Conservation (phyloP, 441 rosid species). For the Arabidopsis lyrata region DNA sequence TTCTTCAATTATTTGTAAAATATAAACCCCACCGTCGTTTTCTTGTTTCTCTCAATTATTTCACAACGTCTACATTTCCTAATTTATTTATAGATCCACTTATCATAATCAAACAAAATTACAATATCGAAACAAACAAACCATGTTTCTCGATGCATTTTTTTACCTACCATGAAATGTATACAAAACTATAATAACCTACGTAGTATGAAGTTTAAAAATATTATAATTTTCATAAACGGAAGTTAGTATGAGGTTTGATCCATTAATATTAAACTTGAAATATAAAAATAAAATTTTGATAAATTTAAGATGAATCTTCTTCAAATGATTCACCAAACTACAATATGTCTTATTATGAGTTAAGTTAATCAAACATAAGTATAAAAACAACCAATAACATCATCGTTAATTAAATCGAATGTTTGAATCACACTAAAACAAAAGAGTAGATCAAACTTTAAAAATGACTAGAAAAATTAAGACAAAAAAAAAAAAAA, state of each 20-base stretch:
- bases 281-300: not conserved
- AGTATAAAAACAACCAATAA: constrained; percentile 19
- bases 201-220: too few relatives aligned
- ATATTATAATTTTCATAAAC: too few relatives aligned
- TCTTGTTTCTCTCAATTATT: constrained; percentile 46
- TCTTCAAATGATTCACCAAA: constrained; percentile 27
- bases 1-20: constrained; percentile 30
- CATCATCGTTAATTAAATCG: constrained; percentile 32
- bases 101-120: constrained; percentile 28
- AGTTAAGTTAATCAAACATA: constrained; percentile 35
- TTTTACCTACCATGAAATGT: too few relatives aligned
- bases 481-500: not conserved
- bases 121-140: not conserved
- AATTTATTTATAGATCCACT: not conserved
- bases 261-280: not conserved
- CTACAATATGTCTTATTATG: constrained; percentile 35
- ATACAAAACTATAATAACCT: not conserved
- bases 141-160: constrained; percentile 3
- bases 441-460: constrained; percentile 24
- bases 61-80: constrained; percentile 37
- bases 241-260: not conserved
- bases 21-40: constrained; percentile 47
- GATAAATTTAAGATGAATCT: constrained; percentile 35
- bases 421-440: constrained; percentile 32
- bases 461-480: constrained; percentile 1